Evolutionary conservation across 192 early-diverging fungal species (phyloP).

Genomic region (Entomortierella beljakovae): DNA sequence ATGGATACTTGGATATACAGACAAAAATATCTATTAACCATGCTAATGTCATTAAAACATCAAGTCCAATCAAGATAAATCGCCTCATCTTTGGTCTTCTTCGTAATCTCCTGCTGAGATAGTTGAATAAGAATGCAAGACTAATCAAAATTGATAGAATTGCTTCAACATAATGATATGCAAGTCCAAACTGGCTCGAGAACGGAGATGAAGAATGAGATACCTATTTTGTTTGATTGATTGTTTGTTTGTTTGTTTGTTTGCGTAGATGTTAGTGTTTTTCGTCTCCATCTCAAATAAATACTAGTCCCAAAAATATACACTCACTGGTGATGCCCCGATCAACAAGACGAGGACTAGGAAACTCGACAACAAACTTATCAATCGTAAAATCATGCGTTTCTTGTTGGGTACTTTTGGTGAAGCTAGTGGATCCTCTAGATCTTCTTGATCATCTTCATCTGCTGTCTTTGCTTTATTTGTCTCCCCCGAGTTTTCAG

Average conservation of each 20-base stretch:
- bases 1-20: conserved; percentile 50
- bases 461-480: background rate
- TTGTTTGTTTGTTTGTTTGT: background rate
- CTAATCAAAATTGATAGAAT: conserved; percentile 32
- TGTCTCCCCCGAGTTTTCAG: background rate
- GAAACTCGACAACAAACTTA: conserved; percentile 28
- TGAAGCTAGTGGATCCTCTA: background rate
- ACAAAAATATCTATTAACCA: conserved; percentile 49
- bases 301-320: background rate
- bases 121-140: conserved; percentile 38
- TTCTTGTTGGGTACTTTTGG: conserved; percentile 29
- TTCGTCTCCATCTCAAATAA: background rate
- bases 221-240: conserved; percentile 8
- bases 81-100: conserved; percentile 47
- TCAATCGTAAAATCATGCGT: conserved; percentile 30
- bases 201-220: conserved; percentile 36
- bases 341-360: conserved; percentile 29
- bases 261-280: no score
- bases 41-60: conserved; percentile 39
- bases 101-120: conserved; percentile 26
- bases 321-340: conserved; percentile 42
- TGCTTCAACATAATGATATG: conserved; percentile 32
- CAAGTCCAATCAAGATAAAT: conserved; percentile 34
- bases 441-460: conserved; percentile 8
- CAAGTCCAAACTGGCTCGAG: conserved; percentile 23